Evolutionary conservation across 73 alveolate genomes (phyloP).

Genomic region (Stentor coeruleus): DNA sequence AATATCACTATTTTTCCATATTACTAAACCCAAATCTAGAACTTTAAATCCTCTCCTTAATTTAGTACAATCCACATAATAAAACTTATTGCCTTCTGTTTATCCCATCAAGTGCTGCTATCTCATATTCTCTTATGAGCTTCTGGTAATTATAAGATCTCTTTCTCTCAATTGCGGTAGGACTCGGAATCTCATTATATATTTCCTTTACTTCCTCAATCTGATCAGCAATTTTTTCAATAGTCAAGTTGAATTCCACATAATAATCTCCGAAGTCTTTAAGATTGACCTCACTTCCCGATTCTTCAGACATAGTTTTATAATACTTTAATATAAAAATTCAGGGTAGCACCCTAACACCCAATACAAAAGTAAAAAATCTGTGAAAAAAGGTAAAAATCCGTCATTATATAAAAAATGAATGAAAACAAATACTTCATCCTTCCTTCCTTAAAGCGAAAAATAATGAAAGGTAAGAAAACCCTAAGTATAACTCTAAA

Average conservation of each 20-base stretch:
- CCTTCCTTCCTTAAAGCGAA: neutral
- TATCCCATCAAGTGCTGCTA: constrained; percentile 6
- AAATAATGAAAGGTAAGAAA: no score
- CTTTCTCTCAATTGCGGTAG: neutral
- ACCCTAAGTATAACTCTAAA: neutral
- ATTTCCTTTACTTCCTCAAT: neutral
- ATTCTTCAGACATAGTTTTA: constrained; percentile 13
- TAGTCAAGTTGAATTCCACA: neutral
- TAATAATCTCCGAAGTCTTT: neutral
- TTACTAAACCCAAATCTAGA: no score
- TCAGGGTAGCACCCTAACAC: no score
- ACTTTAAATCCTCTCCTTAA: no score
- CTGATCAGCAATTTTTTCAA: neutral
- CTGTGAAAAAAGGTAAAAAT: no score
- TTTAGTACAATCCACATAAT: no score
- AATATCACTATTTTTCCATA: no score
- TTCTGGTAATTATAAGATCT: constrained; percentile 11
- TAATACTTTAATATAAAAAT: no score
- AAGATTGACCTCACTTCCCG: constrained; percentile 22
- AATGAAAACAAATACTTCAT: neutral
- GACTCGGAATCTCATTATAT: neutral
- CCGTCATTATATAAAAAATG: no score
- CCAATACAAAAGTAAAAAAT: no score
- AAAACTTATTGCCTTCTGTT: neutral
- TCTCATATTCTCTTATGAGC: neutral